Base-by-base conservation (phyloP, 257 asterid species). In the Rubia yunnanensis region DNA sequence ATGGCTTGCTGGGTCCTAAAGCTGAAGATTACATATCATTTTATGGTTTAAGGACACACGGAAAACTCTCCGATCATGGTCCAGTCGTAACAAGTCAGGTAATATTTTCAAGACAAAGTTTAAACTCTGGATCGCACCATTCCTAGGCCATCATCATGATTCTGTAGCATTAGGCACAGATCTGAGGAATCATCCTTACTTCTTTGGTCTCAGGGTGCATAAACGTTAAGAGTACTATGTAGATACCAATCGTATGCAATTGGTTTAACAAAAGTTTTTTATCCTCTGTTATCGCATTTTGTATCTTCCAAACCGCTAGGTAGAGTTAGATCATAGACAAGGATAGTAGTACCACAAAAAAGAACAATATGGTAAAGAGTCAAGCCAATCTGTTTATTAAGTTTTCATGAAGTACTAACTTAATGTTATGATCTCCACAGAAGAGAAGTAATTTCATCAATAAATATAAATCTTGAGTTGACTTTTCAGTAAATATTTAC, bases 21-120 rank as follows among this genome's bases (percentile, higher is more conserved):
- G 36, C 89, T 23, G 79, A 80, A 64, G 88, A 92, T 71, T 92
- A 77, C 79, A 89, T 92, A 77, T 82, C 96, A 64, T 92, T 92
- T 76, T 89, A 81, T 71, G 96, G 98, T 49, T 81, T 92, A 65
- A 89, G 98, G 82, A 82, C 86, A 13, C 68, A 82, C 69, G 96
- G 96, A 55, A 79, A 81, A 64, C 96, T 92, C 68, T 79, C 77
- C 70, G 88, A 81, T 63, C 79, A 67, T 44, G 92, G 96, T 54
- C 96, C 92, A 68, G 49, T 80, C 26, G 86, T 87, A 67, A 89
- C 98, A 7, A 92, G 88, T 78, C 96, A 87, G 98, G 98, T 92
- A 76, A 70, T 65, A 44, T 56, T 52, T 65, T 44, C 24, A 48
- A 52, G 6, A 18, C 7, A 3, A 3, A 30, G 5, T 7, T 22